Evolutionary conservation across 768 basidiomycete genomes (phyloP).

Genomic region (Mycena leptocephala): DNA sequence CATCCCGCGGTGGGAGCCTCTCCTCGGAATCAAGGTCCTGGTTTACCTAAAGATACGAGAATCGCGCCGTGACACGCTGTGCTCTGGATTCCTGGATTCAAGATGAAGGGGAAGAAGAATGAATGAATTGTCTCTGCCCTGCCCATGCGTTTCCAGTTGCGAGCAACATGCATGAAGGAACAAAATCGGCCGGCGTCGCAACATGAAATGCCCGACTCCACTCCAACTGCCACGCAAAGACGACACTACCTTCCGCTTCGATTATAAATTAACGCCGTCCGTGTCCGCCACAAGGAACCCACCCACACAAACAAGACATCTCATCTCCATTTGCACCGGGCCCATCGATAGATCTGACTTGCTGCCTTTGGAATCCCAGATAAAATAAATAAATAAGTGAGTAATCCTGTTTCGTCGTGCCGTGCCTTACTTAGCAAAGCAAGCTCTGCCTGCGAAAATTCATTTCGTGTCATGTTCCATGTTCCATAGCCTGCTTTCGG

Average conservation of each 20-base stretch:
- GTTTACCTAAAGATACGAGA: slow-evolving; percentile 13
- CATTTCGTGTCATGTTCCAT: neutral
- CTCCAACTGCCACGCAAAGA: neutral
- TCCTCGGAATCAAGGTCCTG: no score
- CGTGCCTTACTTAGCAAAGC: no score
- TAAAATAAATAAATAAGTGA: no score
- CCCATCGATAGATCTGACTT: neutral
- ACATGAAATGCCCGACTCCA: no score
- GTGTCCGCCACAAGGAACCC: slow-evolving; percentile 8
- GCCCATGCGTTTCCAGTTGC: neutral
- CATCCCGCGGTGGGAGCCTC: neutral
- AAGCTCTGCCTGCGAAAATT: no score
- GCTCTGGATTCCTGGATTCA: neutral
- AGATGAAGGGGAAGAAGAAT: neutral
- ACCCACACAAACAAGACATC: no score
- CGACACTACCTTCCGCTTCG: slow-evolving; percentile 5
- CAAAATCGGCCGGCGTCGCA: no score
- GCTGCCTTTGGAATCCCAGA: no score
- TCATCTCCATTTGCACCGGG: neutral
- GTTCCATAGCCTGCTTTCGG: slow-evolving; percentile 14
- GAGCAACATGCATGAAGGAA: no score
- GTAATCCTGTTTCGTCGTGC: no score
- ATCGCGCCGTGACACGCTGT: neutral
- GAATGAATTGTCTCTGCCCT: neutral
- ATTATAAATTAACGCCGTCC: slow-evolving; percentile 16